Percentiles rank a stretch among this genome's conserved stretches.
Conservation (phyloP, 31 red algal species). For the Odonthalia washingtoniensis region DNA sequence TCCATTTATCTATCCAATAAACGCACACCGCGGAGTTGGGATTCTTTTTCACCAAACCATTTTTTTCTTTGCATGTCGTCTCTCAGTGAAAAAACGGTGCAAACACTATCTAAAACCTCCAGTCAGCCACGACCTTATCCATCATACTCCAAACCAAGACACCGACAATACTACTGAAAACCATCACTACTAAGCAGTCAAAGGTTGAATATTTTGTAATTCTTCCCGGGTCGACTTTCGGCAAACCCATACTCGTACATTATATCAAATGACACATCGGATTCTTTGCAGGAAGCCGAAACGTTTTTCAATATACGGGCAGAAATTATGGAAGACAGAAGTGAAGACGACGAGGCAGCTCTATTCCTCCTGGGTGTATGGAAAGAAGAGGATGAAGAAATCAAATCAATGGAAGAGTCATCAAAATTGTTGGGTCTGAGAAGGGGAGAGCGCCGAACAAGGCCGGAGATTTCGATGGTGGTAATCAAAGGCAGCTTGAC, state of each 20-base stretch:
- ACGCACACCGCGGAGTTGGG: slow-evolving; percentile 2
- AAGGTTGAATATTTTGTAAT: background rate
- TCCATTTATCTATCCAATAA: slow-evolving; percentile 30
- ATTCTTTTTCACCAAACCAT: slow-evolving; percentile 24
- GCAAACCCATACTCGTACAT: slow-evolving; percentile 20
- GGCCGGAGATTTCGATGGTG: slow-evolving; percentile 14
- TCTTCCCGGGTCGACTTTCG: background rate
- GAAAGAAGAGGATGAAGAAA: slow-evolving; percentile 22
- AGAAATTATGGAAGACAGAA: slow-evolving; percentile 7
- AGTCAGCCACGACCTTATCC: too few relatives aligned
- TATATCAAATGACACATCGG: background rate
- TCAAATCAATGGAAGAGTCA: background rate
- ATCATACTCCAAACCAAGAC: too few relatives aligned
- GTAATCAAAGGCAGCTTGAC: background rate
- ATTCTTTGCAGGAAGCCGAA: background rate
- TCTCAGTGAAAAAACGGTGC: too few relatives aligned
- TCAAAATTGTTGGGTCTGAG: slow-evolving; percentile 16
- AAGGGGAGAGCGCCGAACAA: background rate
- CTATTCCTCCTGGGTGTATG: background rate
- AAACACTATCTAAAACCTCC: too few relatives aligned
- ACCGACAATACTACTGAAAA: too few relatives aligned
- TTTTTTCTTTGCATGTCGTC: too few relatives aligned
- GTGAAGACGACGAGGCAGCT: background rate
- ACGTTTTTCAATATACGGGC: background rate
- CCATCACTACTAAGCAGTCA: slow-evolving; percentile 1